These are phyloP conservation scores for Allium cepa DNA, from an alignment of 106 monocot genomes.

Conservation along the genomic window DNA sequence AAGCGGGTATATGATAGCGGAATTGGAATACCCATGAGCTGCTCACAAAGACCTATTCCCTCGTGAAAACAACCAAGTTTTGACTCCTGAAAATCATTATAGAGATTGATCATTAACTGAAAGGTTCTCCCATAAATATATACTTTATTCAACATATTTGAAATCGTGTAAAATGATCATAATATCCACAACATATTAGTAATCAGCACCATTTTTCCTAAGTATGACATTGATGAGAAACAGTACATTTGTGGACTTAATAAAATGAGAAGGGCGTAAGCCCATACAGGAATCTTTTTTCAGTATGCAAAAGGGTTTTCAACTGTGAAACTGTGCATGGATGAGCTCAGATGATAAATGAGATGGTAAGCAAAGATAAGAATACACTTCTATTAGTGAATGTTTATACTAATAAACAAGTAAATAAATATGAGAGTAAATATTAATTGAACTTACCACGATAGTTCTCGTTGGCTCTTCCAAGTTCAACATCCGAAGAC, in stretches of 20 bases:
- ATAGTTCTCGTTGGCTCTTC: slow-evolving; percentile 58
- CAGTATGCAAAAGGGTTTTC: not conserved
- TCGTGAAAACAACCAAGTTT: slow-evolving; percentile 81
- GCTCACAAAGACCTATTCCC: slow-evolving; percentile 79
- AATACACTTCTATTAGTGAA: not conserved
- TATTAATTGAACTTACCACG: slow-evolving; percentile 42
- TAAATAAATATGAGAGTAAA: not conserved
- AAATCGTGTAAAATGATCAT: too few species aligned
- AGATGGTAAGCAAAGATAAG: not conserved
- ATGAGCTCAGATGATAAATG: not conserved
- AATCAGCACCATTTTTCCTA: too few species aligned
- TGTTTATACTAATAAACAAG: not conserved
- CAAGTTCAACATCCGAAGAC: slow-evolving; percentile 55
- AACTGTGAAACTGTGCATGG: not conserved
- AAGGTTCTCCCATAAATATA: not conserved
- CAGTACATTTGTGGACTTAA: too few species aligned
- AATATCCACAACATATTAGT: too few species aligned
- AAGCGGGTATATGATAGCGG: slow-evolving; percentile 92
- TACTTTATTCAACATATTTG: too few species aligned
- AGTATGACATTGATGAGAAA: too few species aligned
- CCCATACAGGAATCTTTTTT: too few species aligned
- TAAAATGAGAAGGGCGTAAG: too few species aligned
- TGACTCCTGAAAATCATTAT: slow-evolving; percentile 41
- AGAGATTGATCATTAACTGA: not conserved
- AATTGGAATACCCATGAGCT: slow-evolving; percentile 80